Base-by-base conservation (phyloP, 2,329 filamentous ascomycete genomes). In the Elsinoe ampelina region DNA sequence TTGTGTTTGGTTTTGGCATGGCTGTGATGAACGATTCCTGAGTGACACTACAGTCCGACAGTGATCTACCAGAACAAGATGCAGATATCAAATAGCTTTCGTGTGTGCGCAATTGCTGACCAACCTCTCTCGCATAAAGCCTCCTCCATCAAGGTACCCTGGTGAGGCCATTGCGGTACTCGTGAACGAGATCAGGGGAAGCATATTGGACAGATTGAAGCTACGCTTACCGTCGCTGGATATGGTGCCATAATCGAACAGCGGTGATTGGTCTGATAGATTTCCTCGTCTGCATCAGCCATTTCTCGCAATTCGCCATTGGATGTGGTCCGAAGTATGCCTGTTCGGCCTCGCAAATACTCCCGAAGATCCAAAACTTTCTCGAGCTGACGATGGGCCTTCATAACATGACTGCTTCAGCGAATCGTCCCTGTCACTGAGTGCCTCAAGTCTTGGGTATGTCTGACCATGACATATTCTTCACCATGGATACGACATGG, bases 141-240 rank as follows among this genome's bases (percentile, higher is more conserved):
- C 17, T 34, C 15, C 54, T 56, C 54, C 54, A 56, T 56, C 54
- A 56, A 56, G 54, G 54, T 56, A 56, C 41, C 41, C 34, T 12
- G 48, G 20, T 19, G 6, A 39, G 54, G 32, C 54, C 54, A 56
- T 56, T 48, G 54, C 42, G 54, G 54, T 56, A 56, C 41, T 48
- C 54, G 12, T 34, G 22, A 26, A 38, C 41, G 17, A n/a, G 36
- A 36, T 34, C 35, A 36, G 35, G 48, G 11, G 34, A 39, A 52
- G 17, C n/a, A 34, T 52, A 52, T 52, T 52, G 48, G 48, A 39
- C 30, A 52, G 48, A 39, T 52, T 38, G 34, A 38, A 39, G 48
- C 32, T 38, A 35, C 32, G 39, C 4, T 15, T 26, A 38, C 32
- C 32, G 12, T 52, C 48, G 12, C 17, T 3, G 15, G 11, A 17